Conservation (phyloP, 176 grass and related monocot species). For the Guadua angustifolia region DNA sequence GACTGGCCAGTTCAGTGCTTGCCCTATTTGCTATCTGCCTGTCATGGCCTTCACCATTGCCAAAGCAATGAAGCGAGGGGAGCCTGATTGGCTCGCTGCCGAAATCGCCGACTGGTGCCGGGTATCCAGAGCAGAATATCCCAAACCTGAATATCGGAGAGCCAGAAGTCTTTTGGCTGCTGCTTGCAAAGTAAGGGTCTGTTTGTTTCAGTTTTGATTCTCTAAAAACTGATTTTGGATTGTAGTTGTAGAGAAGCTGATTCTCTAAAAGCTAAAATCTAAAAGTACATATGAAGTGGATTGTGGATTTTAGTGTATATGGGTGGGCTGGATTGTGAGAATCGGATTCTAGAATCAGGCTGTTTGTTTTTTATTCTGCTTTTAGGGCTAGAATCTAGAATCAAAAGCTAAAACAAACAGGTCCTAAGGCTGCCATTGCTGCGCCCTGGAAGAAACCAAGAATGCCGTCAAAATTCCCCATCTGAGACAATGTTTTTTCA, state of each 20-base stretch:
- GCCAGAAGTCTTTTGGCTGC: conserved; percentile 53
- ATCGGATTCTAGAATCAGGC: no score
- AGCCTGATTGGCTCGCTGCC: conserved; percentile 48
- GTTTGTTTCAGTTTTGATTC: no score
- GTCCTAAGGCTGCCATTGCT: conserved; percentile 62
- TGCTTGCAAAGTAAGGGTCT: conserved; percentile 70
- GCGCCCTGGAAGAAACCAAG: no score
- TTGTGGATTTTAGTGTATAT: no score
- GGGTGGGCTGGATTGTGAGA: no score
- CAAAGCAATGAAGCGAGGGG: conserved; percentile 84
- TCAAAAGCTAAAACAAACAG: no score
- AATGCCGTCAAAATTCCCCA: conserved; percentile 53
- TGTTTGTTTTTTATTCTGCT: no score
- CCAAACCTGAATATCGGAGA: conserved; percentile 62
- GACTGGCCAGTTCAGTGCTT: conserved; percentile 56
- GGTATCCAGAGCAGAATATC: conserved; percentile 82
- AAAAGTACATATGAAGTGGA: no score
- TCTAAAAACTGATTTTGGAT: no score
- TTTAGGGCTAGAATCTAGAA: no score
- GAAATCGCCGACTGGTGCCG: conserved; percentile 26
- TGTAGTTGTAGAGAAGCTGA: no score
- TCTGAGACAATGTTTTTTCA: conserved; percentile 50
- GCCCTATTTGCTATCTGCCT: conserved; percentile 70
- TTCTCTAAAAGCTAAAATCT: no score
- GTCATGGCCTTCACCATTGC: conserved; percentile 65